Evolutionary conservation across 345 rosid genomes (phyloP).

Genomic region (Euphorbia pulcherrima): DNA sequence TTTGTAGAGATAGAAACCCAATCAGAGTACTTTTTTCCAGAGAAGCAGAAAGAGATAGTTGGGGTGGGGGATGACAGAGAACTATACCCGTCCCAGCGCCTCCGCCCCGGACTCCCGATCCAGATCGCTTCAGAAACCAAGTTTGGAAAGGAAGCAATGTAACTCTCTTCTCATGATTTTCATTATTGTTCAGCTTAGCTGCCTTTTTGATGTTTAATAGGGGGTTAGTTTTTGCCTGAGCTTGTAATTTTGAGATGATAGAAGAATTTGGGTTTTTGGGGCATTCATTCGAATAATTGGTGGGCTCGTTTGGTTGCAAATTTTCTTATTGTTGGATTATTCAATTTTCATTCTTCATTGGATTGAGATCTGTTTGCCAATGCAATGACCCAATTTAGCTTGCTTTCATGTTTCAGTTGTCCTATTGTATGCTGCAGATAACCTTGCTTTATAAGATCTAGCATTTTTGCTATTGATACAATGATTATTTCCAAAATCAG

Average conservation of each 20-base stretch:
- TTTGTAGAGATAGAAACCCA: background rate
- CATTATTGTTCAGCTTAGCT: background rate
- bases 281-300: background rate
- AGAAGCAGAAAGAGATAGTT: no score
- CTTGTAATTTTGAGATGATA: no score
- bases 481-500: no score
- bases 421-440: background rate
- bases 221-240: no score
- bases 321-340: background rate
- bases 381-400: background rate
- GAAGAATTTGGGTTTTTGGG: background rate
- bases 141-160: conserved; percentile 97
- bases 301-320: background rate
- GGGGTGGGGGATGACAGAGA: conserved; percentile 17
- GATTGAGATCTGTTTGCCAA: conserved; percentile 6
- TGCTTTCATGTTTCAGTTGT: background rate
- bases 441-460: background rate
- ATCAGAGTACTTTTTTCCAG: background rate
- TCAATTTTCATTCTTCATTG: no score
- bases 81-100: conserved; percentile 25
- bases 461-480: background rate
- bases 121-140: conserved; percentile 57
- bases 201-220: background rate
- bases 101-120: conserved; percentile 15
- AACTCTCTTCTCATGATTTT: conserved; percentile 16